Percentiles rank a stretch among this genome's conserved stretches.
Conservation (phyloP, 108 stramenopile genomes). For the Pseudonitzschia delicatissima region DNA sequence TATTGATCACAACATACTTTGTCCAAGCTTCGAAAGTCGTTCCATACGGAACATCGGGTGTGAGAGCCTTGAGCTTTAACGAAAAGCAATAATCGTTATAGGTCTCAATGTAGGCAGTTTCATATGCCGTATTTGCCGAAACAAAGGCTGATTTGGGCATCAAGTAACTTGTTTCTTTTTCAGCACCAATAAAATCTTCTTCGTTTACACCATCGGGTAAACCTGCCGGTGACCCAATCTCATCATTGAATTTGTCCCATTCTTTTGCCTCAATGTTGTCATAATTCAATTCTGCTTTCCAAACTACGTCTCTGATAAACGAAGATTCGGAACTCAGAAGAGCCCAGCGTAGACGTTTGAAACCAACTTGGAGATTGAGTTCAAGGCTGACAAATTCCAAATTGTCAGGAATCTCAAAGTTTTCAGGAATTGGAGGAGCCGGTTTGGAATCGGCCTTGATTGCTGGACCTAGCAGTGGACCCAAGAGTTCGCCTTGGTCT, state of each 20-base stretch:
- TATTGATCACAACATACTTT: constrained; percentile 67
- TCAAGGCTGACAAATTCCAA: constrained; percentile 73
- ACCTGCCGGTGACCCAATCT: constrained; percentile 44
- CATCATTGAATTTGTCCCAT: constrained; percentile 58
- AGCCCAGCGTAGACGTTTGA: constrained; percentile 68
- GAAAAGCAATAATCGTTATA: constrained; percentile 72
- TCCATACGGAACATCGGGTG: constrained; percentile 78
- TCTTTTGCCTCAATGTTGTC: constrained; percentile 49
- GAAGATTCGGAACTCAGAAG: constrained; percentile 47
- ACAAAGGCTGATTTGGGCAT: constrained; percentile 85
- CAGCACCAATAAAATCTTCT: constrained; percentile 53
- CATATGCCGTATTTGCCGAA: constrained; percentile 68
- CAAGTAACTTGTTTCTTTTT: constrained; percentile 45
- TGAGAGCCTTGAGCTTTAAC: constrained; percentile 68
- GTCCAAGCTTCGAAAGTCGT: constrained; percentile 71
- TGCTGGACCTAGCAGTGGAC: constrained; percentile 64
- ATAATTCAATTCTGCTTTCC: constrained; percentile 54
- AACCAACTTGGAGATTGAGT: constrained; percentile 73
- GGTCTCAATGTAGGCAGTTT: constrained; percentile 51
- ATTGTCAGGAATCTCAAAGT: constrained; percentile 55
- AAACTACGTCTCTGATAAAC: constrained; percentile 62
- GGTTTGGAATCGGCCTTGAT: constrained; percentile 58
- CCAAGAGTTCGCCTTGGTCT: constrained; percentile 43
- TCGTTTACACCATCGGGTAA: constrained; percentile 48
- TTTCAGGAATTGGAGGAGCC: constrained; percentile 42